A percentile compares a stretch with the other conserved stretches of the same genome.
These are phyloP conservation scores for Sodiomyces alkalinus DNA, from an alignment of 2,329 filamentous ascomycete species.

Conservation along the genomic window DNA sequence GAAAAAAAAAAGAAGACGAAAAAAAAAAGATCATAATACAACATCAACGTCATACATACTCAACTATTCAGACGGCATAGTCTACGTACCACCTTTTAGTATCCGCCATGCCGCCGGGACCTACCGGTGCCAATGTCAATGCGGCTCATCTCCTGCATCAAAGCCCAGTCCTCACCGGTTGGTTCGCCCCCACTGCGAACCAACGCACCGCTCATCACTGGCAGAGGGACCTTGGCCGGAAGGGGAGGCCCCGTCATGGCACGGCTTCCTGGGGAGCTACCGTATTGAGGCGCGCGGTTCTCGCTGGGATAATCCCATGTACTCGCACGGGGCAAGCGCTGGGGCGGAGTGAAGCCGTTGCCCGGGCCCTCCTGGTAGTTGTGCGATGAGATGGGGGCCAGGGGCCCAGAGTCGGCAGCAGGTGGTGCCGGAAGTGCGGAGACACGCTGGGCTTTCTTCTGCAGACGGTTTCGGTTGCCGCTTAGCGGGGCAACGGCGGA, in stretches of 20 bases:
- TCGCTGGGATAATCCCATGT: slow-evolving; percentile 40
- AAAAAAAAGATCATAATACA: too few relatives aligned
- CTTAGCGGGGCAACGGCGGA: slow-evolving; percentile 17
- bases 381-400: slow-evolving; percentile 36
- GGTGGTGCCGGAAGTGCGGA: slow-evolving; percentile 25
- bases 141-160: slow-evolving; percentile 56
- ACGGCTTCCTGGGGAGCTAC: slow-evolving; percentile 9
- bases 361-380: slow-evolving; percentile 29
- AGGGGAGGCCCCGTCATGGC: slow-evolving; percentile 34
- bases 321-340: slow-evolving; percentile 26
- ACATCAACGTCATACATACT: too few relatives aligned
- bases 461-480: slow-evolving; percentile 41
- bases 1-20: too few relatives aligned
- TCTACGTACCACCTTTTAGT: too few relatives aligned
- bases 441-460: slow-evolving; percentile 42
- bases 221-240: slow-evolving; percentile 54
- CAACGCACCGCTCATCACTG: slow-evolving; percentile 26
- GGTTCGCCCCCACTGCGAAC: slow-evolving; percentile 15
- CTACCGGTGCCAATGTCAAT: slow-evolving; percentile 51
- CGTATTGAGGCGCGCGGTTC: slow-evolving; percentile 29
- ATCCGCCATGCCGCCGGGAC: slow-evolving; percentile 33
- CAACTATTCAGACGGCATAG: too few relatives aligned
- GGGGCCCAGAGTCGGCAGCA: slow-evolving; percentile 27
- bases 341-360: slow-evolving; percentile 24
- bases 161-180: slow-evolving; percentile 32